These are phyloP conservation scores for Monosporascus cannonballus DNA, from an alignment of 2,329 filamentous ascomycete species.

Conservation along the genomic window DNA sequence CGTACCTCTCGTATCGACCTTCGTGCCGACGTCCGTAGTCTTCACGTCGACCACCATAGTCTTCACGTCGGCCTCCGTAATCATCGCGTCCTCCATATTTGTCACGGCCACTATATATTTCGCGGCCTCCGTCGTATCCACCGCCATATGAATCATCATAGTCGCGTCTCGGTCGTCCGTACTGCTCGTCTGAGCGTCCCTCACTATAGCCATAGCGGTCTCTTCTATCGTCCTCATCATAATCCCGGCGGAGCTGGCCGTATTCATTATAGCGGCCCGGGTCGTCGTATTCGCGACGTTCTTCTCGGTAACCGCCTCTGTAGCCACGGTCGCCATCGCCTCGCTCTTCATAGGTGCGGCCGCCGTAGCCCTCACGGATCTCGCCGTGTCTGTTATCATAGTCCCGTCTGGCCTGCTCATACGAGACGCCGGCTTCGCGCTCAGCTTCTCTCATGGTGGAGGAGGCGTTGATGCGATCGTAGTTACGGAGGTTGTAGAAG, in stretches of 20 bases:
- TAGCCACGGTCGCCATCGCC: slow-evolving; percentile 23
- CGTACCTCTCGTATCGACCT: slow-evolving; percentile 6
- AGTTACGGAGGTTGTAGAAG: slow-evolving; percentile 81
- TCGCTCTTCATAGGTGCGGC: slow-evolving; percentile 15
- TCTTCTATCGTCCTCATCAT: not conserved
- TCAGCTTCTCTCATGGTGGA: slow-evolving; percentile 56
- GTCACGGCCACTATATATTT: slow-evolving; percentile 28
- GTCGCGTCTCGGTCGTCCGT: not conserved
- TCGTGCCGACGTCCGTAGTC: not conserved
- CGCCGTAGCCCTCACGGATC: slow-evolving; percentile 18
- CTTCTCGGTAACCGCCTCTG: slow-evolving; percentile 7
- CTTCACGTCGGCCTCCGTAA: not conserved
- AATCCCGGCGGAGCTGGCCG: not conserved
- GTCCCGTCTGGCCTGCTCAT: slow-evolving; percentile 59
- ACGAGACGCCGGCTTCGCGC: slow-evolving; percentile 56
- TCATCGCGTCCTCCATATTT: slow-evolving; percentile 22
- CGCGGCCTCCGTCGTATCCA: not conserved
- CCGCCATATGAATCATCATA: not conserved
- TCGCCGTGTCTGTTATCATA: slow-evolving; percentile 52
- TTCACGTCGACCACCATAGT: slow-evolving; percentile 23
- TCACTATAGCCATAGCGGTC: not conserved
- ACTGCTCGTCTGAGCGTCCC: not conserved
- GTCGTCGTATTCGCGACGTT: slow-evolving; percentile 4
- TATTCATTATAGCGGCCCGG: not conserved
- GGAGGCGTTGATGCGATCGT: slow-evolving; percentile 74